Base-by-base conservation (phyloP, 2,329 filamentous ascomycete genomes). In the Tolypocladium amazonense region DNA sequence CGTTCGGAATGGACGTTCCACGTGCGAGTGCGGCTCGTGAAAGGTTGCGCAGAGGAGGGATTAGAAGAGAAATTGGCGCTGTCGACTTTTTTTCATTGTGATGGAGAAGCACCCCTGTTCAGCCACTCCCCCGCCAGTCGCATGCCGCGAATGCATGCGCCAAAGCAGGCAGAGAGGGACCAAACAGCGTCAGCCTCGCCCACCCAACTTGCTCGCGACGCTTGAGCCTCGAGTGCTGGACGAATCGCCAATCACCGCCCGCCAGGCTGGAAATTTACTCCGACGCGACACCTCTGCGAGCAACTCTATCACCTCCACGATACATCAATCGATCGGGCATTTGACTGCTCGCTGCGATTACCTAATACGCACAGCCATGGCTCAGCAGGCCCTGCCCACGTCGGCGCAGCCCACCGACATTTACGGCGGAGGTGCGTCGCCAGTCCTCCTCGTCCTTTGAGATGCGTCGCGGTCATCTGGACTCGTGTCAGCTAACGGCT, bases 341-440 rank as follows among this genome's bases (percentile, higher is more conserved):
- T 53, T 33, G 59, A 52, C 45, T 18, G 35, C 41, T 20, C 53
- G 56, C 54, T 59, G 59, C 59, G 58, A 58, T 18, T 45, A 23
- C 39, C 43, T 56, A 52, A 37, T 53, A 57, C 57, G 38, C 56
- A 35, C 60, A 62, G 73, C 38, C 62, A 85, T 84, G 82, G 79
- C 82, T 61, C 76, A 81, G 64, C 81, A 84, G 73, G 79, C 80
- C 61, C 70, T 86, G 64, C 77, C 77, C 54, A 79, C 82, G 67
- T 76, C 81, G 69, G 77, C 77, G 63, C 81, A 81, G 72, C 83
- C 83, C 63, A 85, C 82, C 60, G 83, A 86, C 70, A 79, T 85
- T 62, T 86, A 86, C 65, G 83, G 83, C 66, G 83, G 83, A 81
- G 83, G 83, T 85, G 71, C 65, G 70, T 60, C 60, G 59, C 62